These are phyloP conservation scores for Licmophora abbreviata DNA, from an alignment of 108 stramenopile genomes.

Conservation along the genomic window DNA sequence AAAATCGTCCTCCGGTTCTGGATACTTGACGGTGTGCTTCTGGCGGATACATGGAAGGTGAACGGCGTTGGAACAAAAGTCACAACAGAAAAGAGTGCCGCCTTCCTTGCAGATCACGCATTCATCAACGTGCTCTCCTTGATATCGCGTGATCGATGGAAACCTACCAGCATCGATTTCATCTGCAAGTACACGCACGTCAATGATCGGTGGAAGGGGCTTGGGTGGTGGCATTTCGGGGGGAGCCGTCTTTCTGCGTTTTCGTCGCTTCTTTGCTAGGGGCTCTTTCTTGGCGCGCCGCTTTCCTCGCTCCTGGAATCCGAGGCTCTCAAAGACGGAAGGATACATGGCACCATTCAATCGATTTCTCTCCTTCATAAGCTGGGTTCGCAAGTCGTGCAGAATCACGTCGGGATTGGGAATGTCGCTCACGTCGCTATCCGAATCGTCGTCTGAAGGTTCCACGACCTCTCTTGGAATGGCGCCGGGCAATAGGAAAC, in stretches of 20 bases:
- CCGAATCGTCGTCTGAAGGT: neutral
- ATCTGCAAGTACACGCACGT: constrained; percentile 48
- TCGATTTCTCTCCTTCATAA: neutral
- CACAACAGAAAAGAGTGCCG: constrained; percentile 42
- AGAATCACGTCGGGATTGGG: constrained; percentile 9
- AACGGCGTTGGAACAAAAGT: constrained; percentile 54
- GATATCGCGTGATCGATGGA: constrained; percentile 61
- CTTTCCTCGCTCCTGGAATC: neutral
- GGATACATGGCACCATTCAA: constrained; percentile 20
- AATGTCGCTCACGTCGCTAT: constrained; percentile 1
- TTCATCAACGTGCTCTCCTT: constrained; percentile 23
- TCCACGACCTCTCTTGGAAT: neutral
- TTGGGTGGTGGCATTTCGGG: neutral
- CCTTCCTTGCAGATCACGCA: constrained; percentile 51
- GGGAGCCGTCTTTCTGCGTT: neutral
- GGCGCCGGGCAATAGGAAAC: constrained; percentile 7
- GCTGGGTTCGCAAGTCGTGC: constrained; percentile 12
- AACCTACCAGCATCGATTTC: constrained; percentile 68
- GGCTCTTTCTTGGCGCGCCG: neutral
- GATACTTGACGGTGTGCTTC: constrained; percentile 41
- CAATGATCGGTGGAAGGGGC: constrained; percentile 40
- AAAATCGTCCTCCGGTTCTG: constrained; percentile 66
- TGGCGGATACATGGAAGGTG: constrained; percentile 56
- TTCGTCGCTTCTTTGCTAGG: constrained; percentile 1
- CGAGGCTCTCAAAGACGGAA: constrained; percentile 16